Conservation (phyloP, 2,329 filamentous ascomycete species). For the Aspergillus arachidicola region DNA sequence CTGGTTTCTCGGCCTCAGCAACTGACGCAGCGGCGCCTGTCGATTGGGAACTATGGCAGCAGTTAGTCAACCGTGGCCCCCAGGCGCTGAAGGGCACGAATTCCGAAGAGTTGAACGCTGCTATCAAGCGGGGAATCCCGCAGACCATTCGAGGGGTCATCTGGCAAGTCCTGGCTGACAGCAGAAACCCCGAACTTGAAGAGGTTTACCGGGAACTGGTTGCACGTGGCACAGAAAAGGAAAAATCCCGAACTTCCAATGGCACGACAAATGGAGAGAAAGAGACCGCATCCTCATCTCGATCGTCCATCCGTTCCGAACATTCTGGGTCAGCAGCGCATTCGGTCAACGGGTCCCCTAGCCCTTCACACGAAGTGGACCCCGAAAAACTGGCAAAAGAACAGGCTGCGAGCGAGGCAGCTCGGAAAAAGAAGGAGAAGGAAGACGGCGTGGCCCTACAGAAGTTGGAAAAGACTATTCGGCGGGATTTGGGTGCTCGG, state of each 20-base stretch:
- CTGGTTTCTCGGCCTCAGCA: conserved; percentile 73
- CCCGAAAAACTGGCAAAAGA: conserved; percentile 66
- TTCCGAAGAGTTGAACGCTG: conserved; percentile 83
- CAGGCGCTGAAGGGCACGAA: conserved; percentile 85
- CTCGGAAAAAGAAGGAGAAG: conserved; percentile 76
- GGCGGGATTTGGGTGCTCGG: conserved; percentile 83
- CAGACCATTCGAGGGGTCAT: conserved; percentile 96
- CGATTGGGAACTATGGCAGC: conserved; percentile 99
- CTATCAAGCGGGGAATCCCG: conserved; percentile 91
- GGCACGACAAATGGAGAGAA: conserved; percentile 61
- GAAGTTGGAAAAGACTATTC: conserved; percentile 89
- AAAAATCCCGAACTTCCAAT: conserved; percentile 60
- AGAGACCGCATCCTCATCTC: conserved; percentile 68
- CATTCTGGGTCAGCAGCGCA: conserved; percentile 64
- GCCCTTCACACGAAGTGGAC: conserved; percentile 63
- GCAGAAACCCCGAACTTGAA: conserved; percentile 90
- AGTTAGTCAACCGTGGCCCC: conserved; percentile 91
- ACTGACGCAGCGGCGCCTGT: conserved; percentile 69
- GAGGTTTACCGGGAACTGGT: conserved; percentile 81
- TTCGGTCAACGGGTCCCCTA: conserved; percentile 58
- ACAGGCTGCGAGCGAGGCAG: conserved; percentile 64
- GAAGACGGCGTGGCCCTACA: conserved; percentile 72
- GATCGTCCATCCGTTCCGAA: conserved; percentile 82
- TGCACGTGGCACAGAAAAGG: conserved; percentile 77
- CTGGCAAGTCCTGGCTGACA: conserved; percentile 96